Base-by-base conservation (phyloP, 306 rosid species). In the Quercus variabilis region DNA sequence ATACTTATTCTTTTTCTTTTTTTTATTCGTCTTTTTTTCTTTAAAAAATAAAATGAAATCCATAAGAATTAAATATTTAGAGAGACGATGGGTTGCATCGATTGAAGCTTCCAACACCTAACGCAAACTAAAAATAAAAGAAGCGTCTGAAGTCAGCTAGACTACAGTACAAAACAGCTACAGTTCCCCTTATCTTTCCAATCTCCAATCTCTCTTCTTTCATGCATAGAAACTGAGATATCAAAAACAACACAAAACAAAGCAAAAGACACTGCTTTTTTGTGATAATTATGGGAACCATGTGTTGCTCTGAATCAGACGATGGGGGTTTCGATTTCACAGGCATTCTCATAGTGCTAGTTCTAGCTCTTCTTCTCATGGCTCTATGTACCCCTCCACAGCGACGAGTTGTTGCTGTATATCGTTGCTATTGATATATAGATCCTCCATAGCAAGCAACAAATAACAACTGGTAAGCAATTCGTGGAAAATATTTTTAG, bases 351-450 rank as follows among this genome's bases (percentile, higher is more conserved):
- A 20, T 85, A 21, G 80, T 78, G 75, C 6, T 81, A 33, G 80
- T 85, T 43, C 0, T 85, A 9, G 85, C 78, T 60, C 83, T 77
- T 69, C 5, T 56, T 5, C 12, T 85, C 5, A 41, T 80, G 73
- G 56, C 75, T 2, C 28, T 84, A 17, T 84, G 78, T 19, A 5
- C 6, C 17, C 78, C 80, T 9, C 80, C 33, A 11, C 79, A 55
- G 11, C 87, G 57, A 1, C 79, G 54, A 5, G 30, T 69, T 5
- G 56, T 73, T n/a, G 63, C 63, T 0, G 1, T 84, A 10, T 73
- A 49, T 13, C 80, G 82, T 74, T 72, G 25, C 55, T 62, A 55
- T 5, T 59, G 71, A 79, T 35, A 28, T 3, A 28, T 20, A 19
- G 46, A 25, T 46, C n/a, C 46, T 30, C 64, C 8, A 20, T 18